Base-by-base conservation (phyloP, 2,329 filamentous ascomycete genomes). In the Sarocladium oryzae region DNA sequence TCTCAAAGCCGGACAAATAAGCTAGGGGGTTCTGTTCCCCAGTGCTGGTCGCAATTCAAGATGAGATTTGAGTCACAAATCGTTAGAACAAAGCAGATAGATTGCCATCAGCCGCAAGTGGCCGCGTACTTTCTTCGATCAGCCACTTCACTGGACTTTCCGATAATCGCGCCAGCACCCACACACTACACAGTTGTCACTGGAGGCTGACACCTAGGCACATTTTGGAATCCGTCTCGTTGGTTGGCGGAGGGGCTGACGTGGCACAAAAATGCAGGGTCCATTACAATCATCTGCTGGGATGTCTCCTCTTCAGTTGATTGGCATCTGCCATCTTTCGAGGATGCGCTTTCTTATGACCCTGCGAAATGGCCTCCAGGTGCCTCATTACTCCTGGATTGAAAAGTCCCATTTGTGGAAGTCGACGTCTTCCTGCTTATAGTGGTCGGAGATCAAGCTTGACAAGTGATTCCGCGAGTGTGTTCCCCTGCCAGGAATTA, bases 401-500 rank as follows among this genome's bases (percentile, higher is more conserved):
- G 26, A 8, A 16, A 8, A n/a, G 26, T 64, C 69, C 63, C 68
- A 72, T 9, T 75, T 64, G 54, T 80, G 73, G 55, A 82, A 79
- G 58, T 82, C 81, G 51, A 86, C 79, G 59, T 90, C 86, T 61
- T 89, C 85, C 23, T 77, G 72, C 57, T 86, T 84, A 66, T 90
- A 89, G 63, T 90, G 86, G 61, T 90, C 86, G 37, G 79, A 79
- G 37, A 89, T 82, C 54, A 89, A 82, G 55, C 81, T 76, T 52
- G 86, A 86, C n/a, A 89, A 69, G 62, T 88, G 86, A 51, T 85
- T 84, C 52, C 82, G 81, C 16, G 84, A 83, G 67, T 86, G 82
- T 26, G 80, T 81, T 28, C 84, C 84, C 56, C 81, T 85, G 54
- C 24, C 18, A 53, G 33, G 10, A 9, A 33, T 48, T 48, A 48